These are phyloP conservation scores for Ilex aquifolium DNA, from an alignment of 257 asterid genomes.

Conservation along the genomic window DNA sequence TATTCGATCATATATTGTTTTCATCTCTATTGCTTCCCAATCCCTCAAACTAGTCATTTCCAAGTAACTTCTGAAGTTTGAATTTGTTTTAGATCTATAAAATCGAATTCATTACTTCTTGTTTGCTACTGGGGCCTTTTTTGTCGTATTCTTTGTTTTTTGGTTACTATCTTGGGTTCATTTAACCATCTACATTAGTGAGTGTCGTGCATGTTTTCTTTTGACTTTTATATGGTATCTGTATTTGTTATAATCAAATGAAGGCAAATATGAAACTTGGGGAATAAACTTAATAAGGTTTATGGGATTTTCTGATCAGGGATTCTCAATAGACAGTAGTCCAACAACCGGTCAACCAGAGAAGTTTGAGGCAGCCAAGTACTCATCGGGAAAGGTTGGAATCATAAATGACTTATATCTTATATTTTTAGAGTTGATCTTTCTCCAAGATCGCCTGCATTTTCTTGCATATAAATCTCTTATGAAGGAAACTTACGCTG, in stretches of 20 bases:
- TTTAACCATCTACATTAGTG: no score
- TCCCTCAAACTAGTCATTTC: no score
- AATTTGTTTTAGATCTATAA: no score
- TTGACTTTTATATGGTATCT: neutral
- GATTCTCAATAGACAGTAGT: conserved; percentile 62
- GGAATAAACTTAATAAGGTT: neutral
- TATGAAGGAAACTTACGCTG: neutral
- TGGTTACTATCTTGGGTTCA: no score
- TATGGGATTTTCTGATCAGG: conserved; percentile 38
- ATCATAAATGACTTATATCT: conserved; percentile 5
- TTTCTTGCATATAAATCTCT: conserved; percentile 4
- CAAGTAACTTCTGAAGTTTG: no score
- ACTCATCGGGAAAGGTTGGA: conserved; percentile 80
- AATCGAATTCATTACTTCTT: no score
- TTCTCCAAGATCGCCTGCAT: neutral
- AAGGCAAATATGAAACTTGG: neutral
- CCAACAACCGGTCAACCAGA: conserved; percentile 50
- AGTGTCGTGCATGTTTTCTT: no score
- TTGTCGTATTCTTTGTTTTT: no score
- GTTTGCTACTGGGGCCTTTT: no score
- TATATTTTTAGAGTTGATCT: neutral
- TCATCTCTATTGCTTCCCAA: no score
- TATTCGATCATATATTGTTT: no score
- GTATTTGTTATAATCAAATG: neutral
- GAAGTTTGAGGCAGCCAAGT: conserved; percentile 77